Evolutionary conservation across 2,329 filamentous ascomycete species (phyloP).

Genomic region (Sporothrix curviconia): DNA sequence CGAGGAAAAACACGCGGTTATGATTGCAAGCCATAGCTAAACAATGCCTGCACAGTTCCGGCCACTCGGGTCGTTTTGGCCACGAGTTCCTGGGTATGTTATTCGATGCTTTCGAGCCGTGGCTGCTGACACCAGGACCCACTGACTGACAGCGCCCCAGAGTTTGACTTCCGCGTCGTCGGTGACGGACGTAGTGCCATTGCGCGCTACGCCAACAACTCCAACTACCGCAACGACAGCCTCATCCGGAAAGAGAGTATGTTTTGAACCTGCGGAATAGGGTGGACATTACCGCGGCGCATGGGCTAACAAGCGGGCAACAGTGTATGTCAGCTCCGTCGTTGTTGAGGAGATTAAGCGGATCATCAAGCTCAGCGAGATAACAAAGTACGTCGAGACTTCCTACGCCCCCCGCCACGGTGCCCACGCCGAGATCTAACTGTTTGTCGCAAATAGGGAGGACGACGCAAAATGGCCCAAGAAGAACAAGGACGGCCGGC

Average conservation of each 20-base stretch:
- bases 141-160: conserved; percentile 40
- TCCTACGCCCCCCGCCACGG: background rate
- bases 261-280: conserved; percentile 28
- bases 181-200: conserved; percentile 90
- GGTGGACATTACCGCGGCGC: background rate
- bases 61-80: conserved; percentile 93
- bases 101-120: background rate
- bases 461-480: conserved; percentile 98
- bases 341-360: conserved; percentile 92
- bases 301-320: conserved; percentile 5
- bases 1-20: too few species aligned
- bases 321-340: conserved; percentile 92
- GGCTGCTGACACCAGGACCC: background rate
- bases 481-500: conserved; percentile 97
- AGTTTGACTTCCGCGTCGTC: conserved; percentile 92
- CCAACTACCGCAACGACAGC: conserved; percentile 97
- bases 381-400: conserved; percentile 71
- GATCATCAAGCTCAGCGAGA: conserved; percentile 95
- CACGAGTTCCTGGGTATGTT: conserved; percentile 88
- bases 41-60: conserved; percentile 57
- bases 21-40: too few species aligned
- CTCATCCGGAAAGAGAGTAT: conserved; percentile 98
- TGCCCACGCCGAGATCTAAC: background rate
- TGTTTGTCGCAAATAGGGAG: conserved; percentile 55
- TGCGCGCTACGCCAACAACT: conserved; percentile 97